Conservation (phyloP, 306 rosid genomes). For the Citrullus amarus region DNA sequence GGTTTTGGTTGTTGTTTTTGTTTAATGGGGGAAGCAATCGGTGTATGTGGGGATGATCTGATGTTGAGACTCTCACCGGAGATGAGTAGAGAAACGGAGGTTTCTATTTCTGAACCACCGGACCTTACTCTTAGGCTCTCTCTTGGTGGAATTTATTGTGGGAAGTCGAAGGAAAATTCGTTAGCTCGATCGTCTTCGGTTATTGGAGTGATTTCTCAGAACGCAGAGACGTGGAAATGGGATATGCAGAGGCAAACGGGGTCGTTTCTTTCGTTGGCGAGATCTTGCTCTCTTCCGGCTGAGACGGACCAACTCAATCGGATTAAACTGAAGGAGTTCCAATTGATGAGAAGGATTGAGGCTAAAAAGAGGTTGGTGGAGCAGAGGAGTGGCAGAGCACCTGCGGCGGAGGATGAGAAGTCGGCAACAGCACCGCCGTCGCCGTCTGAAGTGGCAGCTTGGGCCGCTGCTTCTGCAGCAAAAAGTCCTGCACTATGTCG, state of each 20-base stretch:
- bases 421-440: not conserved
- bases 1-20: not conserved
- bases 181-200: conserved; percentile 15
- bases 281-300: conserved; percentile 26
- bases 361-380: conserved; percentile 18
- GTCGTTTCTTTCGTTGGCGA: conserved; percentile 16
- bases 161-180: conserved; percentile 1
- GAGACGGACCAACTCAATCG: conserved; percentile 3
- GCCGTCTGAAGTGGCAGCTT: conserved; percentile 4
- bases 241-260: not conserved
- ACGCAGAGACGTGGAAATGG: not conserved
- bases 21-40: conserved; percentile 9
- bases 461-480: conserved; percentile 23
- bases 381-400: conserved; percentile 17
- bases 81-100: not conserved
- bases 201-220: conserved; percentile 12
- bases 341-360: conserved; percentile 17
- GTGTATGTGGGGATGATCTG: conserved; percentile 6
- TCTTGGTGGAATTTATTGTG: conserved; percentile 15
- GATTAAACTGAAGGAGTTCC: conserved; percentile 15
- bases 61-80: conserved; percentile 4
- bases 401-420: conserved; percentile 8
- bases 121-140: conserved; percentile 34
- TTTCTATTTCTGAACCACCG: not conserved
- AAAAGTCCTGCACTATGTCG: conserved; percentile 10